These are phyloP conservation scores for Lanmaoa pseudosensibilis DNA, from an alignment of 768 basidiomycete genomes.

Conservation along the genomic window DNA sequence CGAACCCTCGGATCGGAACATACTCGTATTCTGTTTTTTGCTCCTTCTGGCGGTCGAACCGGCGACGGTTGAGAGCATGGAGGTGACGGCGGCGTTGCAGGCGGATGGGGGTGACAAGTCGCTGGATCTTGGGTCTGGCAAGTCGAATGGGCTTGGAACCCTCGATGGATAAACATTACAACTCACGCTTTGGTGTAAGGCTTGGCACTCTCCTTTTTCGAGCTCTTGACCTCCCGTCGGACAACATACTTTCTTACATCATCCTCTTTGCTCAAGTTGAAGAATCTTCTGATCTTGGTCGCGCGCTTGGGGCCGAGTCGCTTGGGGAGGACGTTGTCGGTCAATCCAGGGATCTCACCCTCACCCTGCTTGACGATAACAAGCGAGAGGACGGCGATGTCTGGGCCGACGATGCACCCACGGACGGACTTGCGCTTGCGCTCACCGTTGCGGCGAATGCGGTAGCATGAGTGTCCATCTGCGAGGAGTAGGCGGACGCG, in stretches of 20 bases:
- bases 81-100: slow-evolving; percentile 97
- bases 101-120: slow-evolving; percentile 91
- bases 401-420: slow-evolving; percentile 95
- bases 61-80: slow-evolving; percentile 81
- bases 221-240: slow-evolving; percentile 84
- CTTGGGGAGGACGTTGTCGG: slow-evolving; percentile 91
- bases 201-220: slow-evolving; percentile 89
- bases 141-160: background rate
- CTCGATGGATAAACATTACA: background rate
- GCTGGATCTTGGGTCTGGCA: slow-evolving; percentile 89
- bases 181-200: slow-evolving; percentile 96
- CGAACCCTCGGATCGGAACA: slow-evolving; percentile 20
- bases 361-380: slow-evolving; percentile 98
- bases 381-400: slow-evolving; percentile 92
- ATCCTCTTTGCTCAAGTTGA: slow-evolving; percentile 96
- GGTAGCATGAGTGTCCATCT: slow-evolving; percentile 98
- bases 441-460: slow-evolving; percentile 87
- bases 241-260: slow-evolving; percentile 98
- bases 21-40: slow-evolving; percentile 94
- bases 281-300: slow-evolving; percentile 95
- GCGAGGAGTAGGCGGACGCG: slow-evolving; percentile 92
- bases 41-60: slow-evolving; percentile 90
- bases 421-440: slow-evolving; percentile 99
- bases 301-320: slow-evolving; percentile 96
- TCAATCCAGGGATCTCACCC: slow-evolving; percentile 83